Base-by-base conservation (phyloP, 192 early-diverging fungal genomes). In the Coemansia sp. region DNA sequence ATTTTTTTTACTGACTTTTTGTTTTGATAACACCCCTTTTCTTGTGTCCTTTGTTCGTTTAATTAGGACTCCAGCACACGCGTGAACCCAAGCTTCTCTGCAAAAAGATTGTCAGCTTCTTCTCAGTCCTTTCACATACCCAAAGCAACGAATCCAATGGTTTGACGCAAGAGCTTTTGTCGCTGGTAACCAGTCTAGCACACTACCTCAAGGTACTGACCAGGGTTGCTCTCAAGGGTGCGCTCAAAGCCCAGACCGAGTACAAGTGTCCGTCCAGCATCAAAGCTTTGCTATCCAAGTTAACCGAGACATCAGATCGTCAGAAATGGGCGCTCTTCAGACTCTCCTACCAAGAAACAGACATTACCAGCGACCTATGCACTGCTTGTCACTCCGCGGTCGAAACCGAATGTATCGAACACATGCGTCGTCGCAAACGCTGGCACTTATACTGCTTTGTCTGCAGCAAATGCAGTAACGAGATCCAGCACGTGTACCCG, bases 81-180 rank as follows among this genome's bases (percentile, higher is more conserved):
- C 82, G 93, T 34, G 96, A 98, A 80, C 95, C 97, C 11, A 98
- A 95, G 86, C 89, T 97, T 85, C 86, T 99, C 59, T 94, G 94
- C 70, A 96, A 96, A 76, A 93, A 92, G 74, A 95, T 97, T 65
- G 91, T 97, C 60, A 91, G 91, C 69, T 98, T 98, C 75, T 98
- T 99, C 79, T 92, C 95, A 6, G 68, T 97, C 22, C 84, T 99
- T 38, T 91, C 91, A 4, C 88, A 92, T 70, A 89, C 91, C 2
- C 88, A 91, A 57, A 78, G 72, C 72, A 81, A 73, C 74, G 68
- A 81, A 63, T 72, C 77, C 67, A 70, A 67, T 61, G 69, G 71
- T 6, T 89, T 92, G 48, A 94, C 94, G 5, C 87, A 95, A 66
- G 95, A 97, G 75, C 79, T 98, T 74, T 87, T 99, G 68, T 89